Percentiles rank a stretch among this genome's conserved stretches.
These are phyloP conservation scores for Panellus pusillus DNA, from an alignment of 768 basidiomycete genomes.

Conservation along the genomic window DNA sequence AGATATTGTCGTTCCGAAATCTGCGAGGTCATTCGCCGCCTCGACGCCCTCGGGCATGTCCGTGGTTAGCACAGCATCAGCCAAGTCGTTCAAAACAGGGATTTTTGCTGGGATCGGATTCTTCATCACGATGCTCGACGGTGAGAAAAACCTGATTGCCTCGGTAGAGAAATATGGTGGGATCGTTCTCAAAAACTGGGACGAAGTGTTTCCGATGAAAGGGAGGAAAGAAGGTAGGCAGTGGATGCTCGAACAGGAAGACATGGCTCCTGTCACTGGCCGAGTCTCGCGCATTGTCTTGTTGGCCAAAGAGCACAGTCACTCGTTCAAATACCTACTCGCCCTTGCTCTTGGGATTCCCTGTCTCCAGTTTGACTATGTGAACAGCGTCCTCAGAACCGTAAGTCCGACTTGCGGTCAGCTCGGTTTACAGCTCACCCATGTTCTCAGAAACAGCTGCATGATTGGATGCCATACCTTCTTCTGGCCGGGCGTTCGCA, in stretches of 20 bases:
- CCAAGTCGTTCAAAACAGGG: conserved; percentile 32
- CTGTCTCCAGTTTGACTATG: conserved; percentile 64
- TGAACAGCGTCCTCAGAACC: conserved; percentile 37
- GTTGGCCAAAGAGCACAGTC: conserved; percentile 61
- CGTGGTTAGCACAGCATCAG: conserved; percentile 31
- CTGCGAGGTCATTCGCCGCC: conserved; percentile 33
- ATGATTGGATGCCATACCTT: conserved; percentile 66
- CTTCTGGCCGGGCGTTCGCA: conserved; percentile 58
- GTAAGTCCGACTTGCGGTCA: conserved; percentile 25
- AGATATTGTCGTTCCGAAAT: conserved; percentile 42
- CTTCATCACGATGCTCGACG: conserved; percentile 27
- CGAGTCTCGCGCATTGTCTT: conserved; percentile 61
- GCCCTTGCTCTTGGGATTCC: conserved; percentile 88
- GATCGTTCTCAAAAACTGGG: conserved; percentile 62
- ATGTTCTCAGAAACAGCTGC: conserved; percentile 20
- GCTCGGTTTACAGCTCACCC: background rate
- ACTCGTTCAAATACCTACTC: conserved; percentile 78
- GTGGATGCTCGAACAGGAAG: conserved; percentile 51
- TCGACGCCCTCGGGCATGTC: conserved; percentile 54
- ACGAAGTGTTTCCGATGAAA: conserved; percentile 53
- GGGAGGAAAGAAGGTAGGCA: conserved; percentile 47
- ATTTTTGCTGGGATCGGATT: conserved; percentile 12
- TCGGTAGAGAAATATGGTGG: conserved; percentile 55
- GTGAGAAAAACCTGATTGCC: conserved; percentile 44
- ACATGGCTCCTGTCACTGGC: conserved; percentile 45